Evolutionary conservation across 2,329 filamentous ascomycete species (phyloP), one percentile per base, ranked within the genome.

Genomic region (Chrysoporthe austroafricana): DNA sequence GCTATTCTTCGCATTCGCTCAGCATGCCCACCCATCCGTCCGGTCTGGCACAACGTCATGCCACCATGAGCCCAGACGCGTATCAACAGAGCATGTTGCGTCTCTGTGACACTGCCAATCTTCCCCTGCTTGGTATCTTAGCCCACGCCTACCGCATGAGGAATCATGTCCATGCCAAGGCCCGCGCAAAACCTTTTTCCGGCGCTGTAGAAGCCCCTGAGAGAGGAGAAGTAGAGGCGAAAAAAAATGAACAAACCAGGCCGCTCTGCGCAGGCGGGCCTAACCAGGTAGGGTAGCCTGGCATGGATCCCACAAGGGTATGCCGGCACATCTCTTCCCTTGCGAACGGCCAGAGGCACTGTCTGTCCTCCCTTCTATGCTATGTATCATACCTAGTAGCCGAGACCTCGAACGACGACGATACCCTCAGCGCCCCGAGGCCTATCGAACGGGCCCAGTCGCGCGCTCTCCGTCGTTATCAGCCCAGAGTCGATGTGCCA

Each of bases 151-250:
- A 58, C 62, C 62, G 39, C 32, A 64, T 64, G 54, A 52, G 54
- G 62, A 57, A 64, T 32, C 48, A 64, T 59, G 32, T 64, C 59
- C 59, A 48, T 61, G 42, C 42, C 59, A 46, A 61, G 26, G 59
- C 21, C 42, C 54, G 52, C 32, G 52, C 42, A 59, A 64, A 64
- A 64, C 54, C 18, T 64, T 64, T 64, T 59, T 32, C 62, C 62
- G 62, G 52, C 14, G 48, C 44, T 44, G 26, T 21, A 21, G 39
- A 39, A 60, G n/a, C 39, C 50, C 62, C 62, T 64, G 60, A 62
- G 11, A 26, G 3, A 14, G 1, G 4, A 11, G 6, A 26, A 3
- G 13, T 4, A 9, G 16, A 32, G 26, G 11, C 0, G 14, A 14
- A 52, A 54, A 54, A 52, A 54, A 54, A 54, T 9, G 8, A 42